Evolutionary conservation across 306 rosid genomes (phyloP).

Genomic region (Malus sylvestris): DNA sequence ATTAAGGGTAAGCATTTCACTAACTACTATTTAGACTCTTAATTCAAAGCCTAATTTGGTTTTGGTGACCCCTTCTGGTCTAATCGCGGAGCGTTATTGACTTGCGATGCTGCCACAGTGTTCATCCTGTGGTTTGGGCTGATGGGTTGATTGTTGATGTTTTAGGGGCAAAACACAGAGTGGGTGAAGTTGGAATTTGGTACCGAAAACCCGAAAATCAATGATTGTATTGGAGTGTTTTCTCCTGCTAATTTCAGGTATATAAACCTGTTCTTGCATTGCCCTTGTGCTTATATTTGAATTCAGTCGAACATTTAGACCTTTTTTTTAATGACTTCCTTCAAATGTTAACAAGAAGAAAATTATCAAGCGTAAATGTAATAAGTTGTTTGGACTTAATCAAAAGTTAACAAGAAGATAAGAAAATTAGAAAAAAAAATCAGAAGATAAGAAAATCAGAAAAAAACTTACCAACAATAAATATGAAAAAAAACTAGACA

Average conservation of each 20-base stretch:
- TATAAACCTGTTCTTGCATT: background rate
- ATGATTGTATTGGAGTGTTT: conserved; percentile 83
- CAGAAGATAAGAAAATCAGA: too few species aligned
- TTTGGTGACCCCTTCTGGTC: too few species aligned
- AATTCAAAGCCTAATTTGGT: background rate
- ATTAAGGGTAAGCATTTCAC: conserved; percentile 35
- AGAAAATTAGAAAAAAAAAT: too few species aligned
- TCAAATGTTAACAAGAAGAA: background rate
- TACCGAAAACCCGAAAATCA: conserved; percentile 44
- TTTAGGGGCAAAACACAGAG: conserved; percentile 58
- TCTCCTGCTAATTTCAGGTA: conserved; percentile 80
- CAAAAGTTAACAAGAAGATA: too few species aligned
- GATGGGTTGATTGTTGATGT: background rate
- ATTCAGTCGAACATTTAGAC: background rate
- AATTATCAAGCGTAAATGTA: too few species aligned
- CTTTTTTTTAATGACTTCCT: background rate
- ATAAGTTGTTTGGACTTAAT: too few species aligned
- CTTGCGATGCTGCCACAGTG: too few species aligned
- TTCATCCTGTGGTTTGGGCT: background rate
- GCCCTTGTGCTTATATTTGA: background rate
- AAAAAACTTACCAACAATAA: too few species aligned
- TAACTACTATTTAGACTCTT: background rate
- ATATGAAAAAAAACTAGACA: too few species aligned
- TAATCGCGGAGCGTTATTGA: too few species aligned
- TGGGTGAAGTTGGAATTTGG: conserved; percentile 55